Base-by-base conservation (phyloP, 164 flowering plant species). In the Macadamia tetraphylla region DNA sequence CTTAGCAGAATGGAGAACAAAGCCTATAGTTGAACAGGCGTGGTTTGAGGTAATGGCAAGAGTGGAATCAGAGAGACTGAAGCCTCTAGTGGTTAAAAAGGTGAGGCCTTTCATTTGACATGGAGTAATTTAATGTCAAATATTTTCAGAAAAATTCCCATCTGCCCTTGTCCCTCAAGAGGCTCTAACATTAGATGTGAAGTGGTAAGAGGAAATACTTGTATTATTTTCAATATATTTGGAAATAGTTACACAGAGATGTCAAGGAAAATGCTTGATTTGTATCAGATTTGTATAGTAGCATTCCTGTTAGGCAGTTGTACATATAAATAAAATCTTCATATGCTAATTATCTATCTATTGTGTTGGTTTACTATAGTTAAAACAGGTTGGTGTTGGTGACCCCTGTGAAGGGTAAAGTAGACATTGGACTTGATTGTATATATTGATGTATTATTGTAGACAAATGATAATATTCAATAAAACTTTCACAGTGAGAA, bases 71-170 rank as follows among this genome's bases (percentile, higher is more conserved):
- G 82, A 73, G 67, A 68, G 63, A 75, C 60, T 91, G 81, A 86
- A 79, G 75, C 90, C 88, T 58, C 23, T 78, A 30, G 46, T 71
- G 65, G 61, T 78, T 44, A 85, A 84, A 71, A 87, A 82, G 79
- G 71, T 84, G 15, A 77, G 67, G 42, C 87, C 88, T 71, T 82
- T 86, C 56, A 60, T 75, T 94, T 30, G 69, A 63, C 88, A 23
- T 88, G 87, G 97, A 88, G 92, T 74, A 84, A 65, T 77, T 70
- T 87, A 65, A 74, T 83, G 81, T 85, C 86, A 32, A 91, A 91
- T 73, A 73, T 87, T 13, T 88, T 85, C 65, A 86, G 91, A 23
- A 9, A 77, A 87, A 78, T 83, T 85, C 29, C 80, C 88, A 7
- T 78, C 94, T 14, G 48, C 76, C 13, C 81, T 87, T 60, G 86